A percentile compares a stretch with the other conserved stretches of the same genome.
Evolutionary conservation across 2,329 filamentous ascomycete genomes (phyloP).

Genomic region (Arachnomyces sp.): DNA sequence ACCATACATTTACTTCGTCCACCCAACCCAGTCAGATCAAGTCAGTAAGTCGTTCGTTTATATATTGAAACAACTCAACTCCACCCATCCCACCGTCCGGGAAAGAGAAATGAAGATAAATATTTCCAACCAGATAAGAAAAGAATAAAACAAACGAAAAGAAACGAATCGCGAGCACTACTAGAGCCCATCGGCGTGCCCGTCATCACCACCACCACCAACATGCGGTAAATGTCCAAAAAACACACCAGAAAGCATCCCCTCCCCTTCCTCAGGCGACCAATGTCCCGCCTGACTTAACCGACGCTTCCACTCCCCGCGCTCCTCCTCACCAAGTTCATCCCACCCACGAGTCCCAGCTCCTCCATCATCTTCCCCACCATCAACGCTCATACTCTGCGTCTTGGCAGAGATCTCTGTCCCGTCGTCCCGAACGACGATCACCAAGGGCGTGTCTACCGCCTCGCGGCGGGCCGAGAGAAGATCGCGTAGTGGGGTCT

Average conservation of each 20-base stretch:
- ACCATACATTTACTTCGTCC: no score
- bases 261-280: constrained; percentile 70
- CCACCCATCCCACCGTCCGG: no score
- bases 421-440: constrained; percentile 12
- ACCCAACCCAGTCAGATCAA: no score
- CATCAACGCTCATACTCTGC: background rate
- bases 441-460: constrained; percentile 4
- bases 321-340: constrained; percentile 56
- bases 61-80: no score
- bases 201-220: constrained; percentile 36
- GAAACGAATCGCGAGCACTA: background rate
- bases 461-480: constrained; percentile 20
- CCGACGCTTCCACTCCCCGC: constrained; percentile 59
- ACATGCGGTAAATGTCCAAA: constrained; percentile 63
- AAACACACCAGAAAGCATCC: constrained; percentile 65
- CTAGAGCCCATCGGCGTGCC: no score
- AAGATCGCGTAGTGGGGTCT: constrained; percentile 19
- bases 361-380: background rate
- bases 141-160: background rate
- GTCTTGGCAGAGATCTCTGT: background rate
- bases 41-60: no score
- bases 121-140: background rate
- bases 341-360: constrained; percentile 48
- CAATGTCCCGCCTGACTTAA: constrained; percentile 66
- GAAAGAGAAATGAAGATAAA: no score